A percentile compares a stretch with the other conserved stretches of the same genome.
Evolutionary conservation across 805 yeast species (phyloP).

Genomic region (Monosporozyma siamensis): DNA sequence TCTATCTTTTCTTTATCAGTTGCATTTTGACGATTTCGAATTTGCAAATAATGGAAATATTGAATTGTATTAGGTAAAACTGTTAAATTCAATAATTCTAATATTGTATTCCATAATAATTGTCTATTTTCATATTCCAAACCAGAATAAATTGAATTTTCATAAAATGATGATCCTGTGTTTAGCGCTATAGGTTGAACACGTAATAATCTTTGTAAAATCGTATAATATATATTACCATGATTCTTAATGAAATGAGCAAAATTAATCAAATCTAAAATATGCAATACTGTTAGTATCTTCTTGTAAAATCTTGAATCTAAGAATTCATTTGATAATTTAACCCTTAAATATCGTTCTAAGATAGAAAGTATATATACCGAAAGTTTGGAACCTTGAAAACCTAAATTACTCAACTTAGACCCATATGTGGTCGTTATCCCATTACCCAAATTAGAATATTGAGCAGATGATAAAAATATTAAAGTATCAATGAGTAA

Average conservation of each 20-base stretch:
- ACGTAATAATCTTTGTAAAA: constrained; percentile 15
- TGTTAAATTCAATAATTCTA: constrained; percentile 20
- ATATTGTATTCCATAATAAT: constrained; percentile 24
- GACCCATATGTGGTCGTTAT: constrained; percentile 10
- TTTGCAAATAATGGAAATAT: not conserved
- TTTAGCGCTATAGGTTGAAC: constrained; percentile 3
- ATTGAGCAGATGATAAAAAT: constrained; percentile 14
- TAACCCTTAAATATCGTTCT: constrained; percentile 10
- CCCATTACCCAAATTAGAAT: not conserved
- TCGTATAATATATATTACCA: constrained; percentile 9
- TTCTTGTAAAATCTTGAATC: not conserved
- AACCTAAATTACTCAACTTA: constrained; percentile 13
- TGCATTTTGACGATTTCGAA: not conserved
- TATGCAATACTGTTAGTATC: not conserved
- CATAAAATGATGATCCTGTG: constrained; percentile 7
- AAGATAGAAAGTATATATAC: constrained; percentile 14
- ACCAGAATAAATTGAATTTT: constrained; percentile 14
- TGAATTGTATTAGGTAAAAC: constrained; percentile 10
- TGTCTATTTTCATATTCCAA: constrained; percentile 25
- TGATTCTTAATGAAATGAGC: constrained; percentile 4
- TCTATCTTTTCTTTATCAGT: not conserved
- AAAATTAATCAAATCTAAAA: constrained; percentile 6
- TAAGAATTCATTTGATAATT: constrained; percentile 10
- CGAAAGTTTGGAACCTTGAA: constrained; percentile 8
- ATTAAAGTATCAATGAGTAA: constrained; percentile 15